Percentiles rank a stretch among this genome's conserved stretches.
Evolutionary conservation across 768 basidiomycete species (phyloP).

Genomic region (Chalciporus chontae): DNA sequence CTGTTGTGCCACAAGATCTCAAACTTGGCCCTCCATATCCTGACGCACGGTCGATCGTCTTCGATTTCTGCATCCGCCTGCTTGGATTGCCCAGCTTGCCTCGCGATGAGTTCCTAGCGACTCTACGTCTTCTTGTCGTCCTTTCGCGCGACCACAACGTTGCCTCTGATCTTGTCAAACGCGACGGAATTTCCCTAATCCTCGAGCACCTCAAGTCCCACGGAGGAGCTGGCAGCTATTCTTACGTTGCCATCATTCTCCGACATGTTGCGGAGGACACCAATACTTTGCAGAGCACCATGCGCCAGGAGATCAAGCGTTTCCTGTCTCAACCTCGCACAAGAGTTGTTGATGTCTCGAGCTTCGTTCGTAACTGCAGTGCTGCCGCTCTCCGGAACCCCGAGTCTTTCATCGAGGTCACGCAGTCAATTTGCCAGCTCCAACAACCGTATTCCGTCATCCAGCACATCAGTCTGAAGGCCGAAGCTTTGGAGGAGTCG

Average conservation of each 20-base stretch:
- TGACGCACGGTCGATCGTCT: conserved; percentile 63
- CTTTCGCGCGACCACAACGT: conserved; percentile 70
- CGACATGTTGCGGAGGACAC: conserved; percentile 88
- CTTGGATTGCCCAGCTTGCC: conserved; percentile 61
- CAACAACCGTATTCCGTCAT: conserved; percentile 56
- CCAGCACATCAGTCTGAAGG: conserved; percentile 58
- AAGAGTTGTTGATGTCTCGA: conserved; percentile 61
- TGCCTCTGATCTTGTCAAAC: conserved; percentile 65
- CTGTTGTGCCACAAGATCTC: conserved; percentile 48
- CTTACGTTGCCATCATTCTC: conserved; percentile 84
- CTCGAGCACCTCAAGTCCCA: conserved; percentile 63
- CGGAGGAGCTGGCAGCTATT: conserved; percentile 64
- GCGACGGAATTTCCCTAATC: conserved; percentile 58
- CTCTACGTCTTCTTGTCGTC: conserved; percentile 77
- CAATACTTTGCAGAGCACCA: conserved; percentile 58
- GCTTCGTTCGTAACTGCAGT: conserved; percentile 73
- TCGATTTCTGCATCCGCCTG: conserved; percentile 74
- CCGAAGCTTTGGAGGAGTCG: conserved; percentile 26
- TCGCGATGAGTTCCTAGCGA: conserved; percentile 79
- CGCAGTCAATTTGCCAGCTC: conserved; percentile 69
- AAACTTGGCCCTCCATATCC: conserved; percentile 56
- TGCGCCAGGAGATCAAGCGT: conserved; percentile 79
- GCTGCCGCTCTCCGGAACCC: conserved; percentile 82
- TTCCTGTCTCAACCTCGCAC: conserved; percentile 75
- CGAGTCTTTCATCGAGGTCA: conserved; percentile 67